phyloP scores from a whole-genome alignment of 1,139 yeast species.

The Lodderomyces parapsilosis region DNA sequence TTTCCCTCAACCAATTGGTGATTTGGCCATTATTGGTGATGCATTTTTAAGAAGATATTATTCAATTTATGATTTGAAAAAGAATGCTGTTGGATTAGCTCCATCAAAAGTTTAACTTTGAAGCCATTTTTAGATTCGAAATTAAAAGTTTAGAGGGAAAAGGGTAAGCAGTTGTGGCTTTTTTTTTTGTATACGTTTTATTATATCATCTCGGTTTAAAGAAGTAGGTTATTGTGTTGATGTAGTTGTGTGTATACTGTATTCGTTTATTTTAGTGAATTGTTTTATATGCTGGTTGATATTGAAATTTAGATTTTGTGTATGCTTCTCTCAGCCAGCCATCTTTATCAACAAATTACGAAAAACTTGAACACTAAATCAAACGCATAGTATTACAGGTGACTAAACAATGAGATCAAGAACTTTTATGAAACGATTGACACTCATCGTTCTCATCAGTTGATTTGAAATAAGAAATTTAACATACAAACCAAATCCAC shows the following conservation, averaged over 20 bases:
- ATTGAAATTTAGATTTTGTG: neutral
- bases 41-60: constrained; percentile 94
- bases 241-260: neutral
- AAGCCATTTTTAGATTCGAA: neutral
- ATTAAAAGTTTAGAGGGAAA: neutral
- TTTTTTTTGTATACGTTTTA: neutral
- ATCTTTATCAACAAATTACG: neutral
- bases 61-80: constrained; percentile 87
- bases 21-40: constrained; percentile 93
- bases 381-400: neutral
- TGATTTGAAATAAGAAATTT: too few relatives aligned
- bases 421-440: neutral
- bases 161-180: neutral
- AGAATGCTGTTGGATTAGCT: constrained; percentile 93
- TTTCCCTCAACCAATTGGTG: constrained; percentile 95
- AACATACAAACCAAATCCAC: neutral
- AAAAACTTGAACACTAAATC: neutral
- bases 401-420: neutral
- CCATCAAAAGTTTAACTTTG: constrained; percentile 11
- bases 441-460: neutral
- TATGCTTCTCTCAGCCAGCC: constrained; percentile 8
- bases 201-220: neutral
- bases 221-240: neutral
- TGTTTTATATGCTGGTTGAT: neutral
- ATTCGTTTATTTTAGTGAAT: too few relatives aligned